A percentile compares a stretch with the other conserved stretches of the same genome.
phyloP scores from a whole-genome alignment of 805 yeast species.

The Cyberlindnera samutprakarnensis region DNA sequence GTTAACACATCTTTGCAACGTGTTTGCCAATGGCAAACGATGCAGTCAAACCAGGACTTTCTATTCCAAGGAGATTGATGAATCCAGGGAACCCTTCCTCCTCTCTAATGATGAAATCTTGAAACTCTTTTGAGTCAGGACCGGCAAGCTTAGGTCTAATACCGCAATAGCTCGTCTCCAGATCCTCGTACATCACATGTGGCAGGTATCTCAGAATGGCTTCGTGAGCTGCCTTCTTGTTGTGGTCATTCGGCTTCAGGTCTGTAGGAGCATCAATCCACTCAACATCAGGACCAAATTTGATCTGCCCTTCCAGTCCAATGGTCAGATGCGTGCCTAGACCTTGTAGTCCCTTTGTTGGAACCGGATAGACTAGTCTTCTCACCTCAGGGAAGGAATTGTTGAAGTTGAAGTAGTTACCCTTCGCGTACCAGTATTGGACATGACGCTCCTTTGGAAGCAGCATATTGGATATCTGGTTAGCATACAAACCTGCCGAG shows the following conservation, averaged over 20 bases:
- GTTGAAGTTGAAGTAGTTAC: constrained; percentile 65
- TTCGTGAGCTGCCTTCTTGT: constrained; percentile 45
- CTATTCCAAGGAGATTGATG: constrained; percentile 74
- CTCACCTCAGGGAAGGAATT: constrained; percentile 40
- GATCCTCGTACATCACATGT: constrained; percentile 37
- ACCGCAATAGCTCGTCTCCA: constrained; percentile 70
- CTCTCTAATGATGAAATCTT: constrained; percentile 67
- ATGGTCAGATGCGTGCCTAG: constrained; percentile 85
- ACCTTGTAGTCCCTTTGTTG: constrained; percentile 62
- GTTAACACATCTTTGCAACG: constrained; percentile 33
- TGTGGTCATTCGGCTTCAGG: constrained; percentile 39
- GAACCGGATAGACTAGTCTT: constrained; percentile 71
- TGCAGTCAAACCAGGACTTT: constrained; percentile 85
- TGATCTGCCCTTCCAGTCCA: constrained; percentile 70
- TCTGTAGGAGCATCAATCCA: constrained; percentile 53
- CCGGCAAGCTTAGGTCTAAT: constrained; percentile 71
- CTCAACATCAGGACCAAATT: constrained; percentile 86
- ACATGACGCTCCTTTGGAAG: constrained; percentile 55
- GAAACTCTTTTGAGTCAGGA: constrained; percentile 38
- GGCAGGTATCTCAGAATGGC: constrained; percentile 64
- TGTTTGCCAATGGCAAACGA: constrained; percentile 77
- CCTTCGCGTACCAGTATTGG: constrained; percentile 68
- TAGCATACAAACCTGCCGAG: constrained; percentile 76
- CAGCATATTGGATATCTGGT: constrained; percentile 59
- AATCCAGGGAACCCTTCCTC: constrained; percentile 74